These are phyloP conservation scores for Solanum phureja DNA, from an alignment of 257 asterid species.

Conservation along the genomic window DNA sequence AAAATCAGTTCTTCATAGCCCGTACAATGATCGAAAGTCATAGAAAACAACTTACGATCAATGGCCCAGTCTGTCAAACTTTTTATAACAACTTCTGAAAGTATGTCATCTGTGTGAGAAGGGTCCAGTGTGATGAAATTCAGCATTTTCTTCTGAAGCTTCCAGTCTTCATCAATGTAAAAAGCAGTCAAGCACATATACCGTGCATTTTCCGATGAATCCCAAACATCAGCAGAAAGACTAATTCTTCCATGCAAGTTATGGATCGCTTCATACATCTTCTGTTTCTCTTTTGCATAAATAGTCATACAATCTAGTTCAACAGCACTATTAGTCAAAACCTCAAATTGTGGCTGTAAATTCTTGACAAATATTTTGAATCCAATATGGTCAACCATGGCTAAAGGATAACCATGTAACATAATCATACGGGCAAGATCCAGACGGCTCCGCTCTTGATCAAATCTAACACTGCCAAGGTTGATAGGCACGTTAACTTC, in stretches of 20 bases:
- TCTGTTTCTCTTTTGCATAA: slow-evolving; percentile 66
- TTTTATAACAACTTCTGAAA: slow-evolving; percentile 65
- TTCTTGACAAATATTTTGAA: slow-evolving; percentile 76
- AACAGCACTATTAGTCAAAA: slow-evolving; percentile 39
- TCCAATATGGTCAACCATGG: slow-evolving; percentile 86
- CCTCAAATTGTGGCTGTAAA: slow-evolving; percentile 87
- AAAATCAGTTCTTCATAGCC: slow-evolving; percentile 54
- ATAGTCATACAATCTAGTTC: slow-evolving; percentile 75
- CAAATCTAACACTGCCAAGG: slow-evolving; percentile 64
- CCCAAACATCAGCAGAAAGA: slow-evolving; percentile 76
- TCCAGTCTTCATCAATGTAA: slow-evolving; percentile 78
- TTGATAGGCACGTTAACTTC: slow-evolving; percentile 44
- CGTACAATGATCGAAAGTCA: slow-evolving; percentile 72
- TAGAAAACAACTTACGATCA: slow-evolving; percentile 69
- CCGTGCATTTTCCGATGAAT: slow-evolving; percentile 49
- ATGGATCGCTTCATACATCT: slow-evolving; percentile 49
- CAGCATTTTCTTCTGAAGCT: slow-evolving; percentile 74
- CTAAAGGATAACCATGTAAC: slow-evolving; percentile 87
- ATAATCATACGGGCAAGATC: slow-evolving; percentile 98
- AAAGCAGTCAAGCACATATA: slow-evolving; percentile 69
- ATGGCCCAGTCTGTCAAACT: slow-evolving; percentile 74
- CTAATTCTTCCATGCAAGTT: slow-evolving; percentile 63
- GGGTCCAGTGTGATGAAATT: slow-evolving; percentile 61
- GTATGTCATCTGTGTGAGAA: slow-evolving; percentile 57
- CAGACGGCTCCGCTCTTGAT: slow-evolving; percentile 73